Evolutionary conservation across 805 yeast genomes (phyloP).

Genomic region (Pichia thaimueangensis): DNA sequence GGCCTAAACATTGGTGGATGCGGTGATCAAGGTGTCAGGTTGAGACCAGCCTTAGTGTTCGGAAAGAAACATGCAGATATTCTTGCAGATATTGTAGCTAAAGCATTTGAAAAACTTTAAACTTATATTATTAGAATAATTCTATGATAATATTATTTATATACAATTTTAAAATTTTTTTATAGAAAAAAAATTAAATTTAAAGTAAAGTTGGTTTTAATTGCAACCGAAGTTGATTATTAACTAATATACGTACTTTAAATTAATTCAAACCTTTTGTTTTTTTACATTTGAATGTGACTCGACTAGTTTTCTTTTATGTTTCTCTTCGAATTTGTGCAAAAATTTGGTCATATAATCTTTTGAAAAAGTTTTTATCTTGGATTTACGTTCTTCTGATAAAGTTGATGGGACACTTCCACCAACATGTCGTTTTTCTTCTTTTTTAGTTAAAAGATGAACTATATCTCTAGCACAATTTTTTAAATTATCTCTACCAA

Average conservation of each 20-base stretch:
- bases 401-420: constrained; percentile 48
- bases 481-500: constrained; percentile 71
- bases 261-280: constrained; percentile 4
- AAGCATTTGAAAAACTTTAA: constrained; percentile 24
- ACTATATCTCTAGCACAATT: constrained; percentile 76
- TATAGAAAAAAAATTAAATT: no score
- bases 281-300: constrained; percentile 2
- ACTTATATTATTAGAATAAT: no score
- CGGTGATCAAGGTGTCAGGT: constrained; percentile 51
- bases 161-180: no score
- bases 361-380: constrained; percentile 58
- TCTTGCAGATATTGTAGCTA: constrained; percentile 36
- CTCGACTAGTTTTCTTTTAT: constrained; percentile 14
- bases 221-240: no score
- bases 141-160: no score
- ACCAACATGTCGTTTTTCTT: constrained; percentile 40
- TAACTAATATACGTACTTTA: no score
- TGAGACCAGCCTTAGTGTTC: constrained; percentile 61
- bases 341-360: constrained; percentile 63
- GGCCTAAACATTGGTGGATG: constrained; percentile 70
- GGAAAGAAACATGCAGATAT: constrained; percentile 57
- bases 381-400: constrained; percentile 57
- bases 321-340: constrained; percentile 39
- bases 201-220: no score
- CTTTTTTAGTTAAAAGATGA: constrained; percentile 61